Evolutionary conservation across 2,329 filamentous ascomycete genomes (phyloP).

Genomic region (Stagonosporopsis cucurbitacearum): DNA sequence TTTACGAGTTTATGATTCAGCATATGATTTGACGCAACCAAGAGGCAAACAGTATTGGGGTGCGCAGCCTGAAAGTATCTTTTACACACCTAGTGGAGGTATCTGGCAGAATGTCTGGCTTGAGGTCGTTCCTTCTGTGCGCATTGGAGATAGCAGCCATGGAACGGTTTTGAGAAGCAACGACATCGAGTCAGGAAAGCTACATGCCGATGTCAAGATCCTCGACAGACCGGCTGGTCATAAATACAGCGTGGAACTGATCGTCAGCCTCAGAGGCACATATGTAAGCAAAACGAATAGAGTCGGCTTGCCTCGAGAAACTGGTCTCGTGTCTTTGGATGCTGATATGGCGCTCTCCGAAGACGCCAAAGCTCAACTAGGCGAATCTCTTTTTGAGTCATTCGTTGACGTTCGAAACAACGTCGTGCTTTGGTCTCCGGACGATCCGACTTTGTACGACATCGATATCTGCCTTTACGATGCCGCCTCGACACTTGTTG

Average conservation of each 20-base stretch:
- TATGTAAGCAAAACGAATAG: slow-evolving; percentile 54
- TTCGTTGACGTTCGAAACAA: slow-evolving; percentile 52
- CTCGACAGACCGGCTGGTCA: slow-evolving; percentile 57
- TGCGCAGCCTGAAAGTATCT: slow-evolving; percentile 65
- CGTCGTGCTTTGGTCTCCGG: slow-evolving; percentile 68
- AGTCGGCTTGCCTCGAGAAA: slow-evolving; percentile 57
- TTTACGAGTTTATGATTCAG: slow-evolving; percentile 67
- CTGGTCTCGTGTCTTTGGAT: slow-evolving; percentile 56
- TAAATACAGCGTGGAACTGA: slow-evolving; percentile 60
- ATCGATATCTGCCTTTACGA: slow-evolving; percentile 61
- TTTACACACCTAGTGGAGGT: slow-evolving; percentile 64
- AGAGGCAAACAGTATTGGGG: slow-evolving; percentile 73
- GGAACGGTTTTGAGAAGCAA: slow-evolving; percentile 65
- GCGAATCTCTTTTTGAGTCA: slow-evolving; percentile 33
- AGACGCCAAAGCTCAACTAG: slow-evolving; percentile 51
- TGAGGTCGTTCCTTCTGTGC: slow-evolving; percentile 60
- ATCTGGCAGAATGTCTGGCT: slow-evolving; percentile 66
- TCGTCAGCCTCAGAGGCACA: slow-evolving; percentile 59
- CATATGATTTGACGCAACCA: slow-evolving; percentile 68
- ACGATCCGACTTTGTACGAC: slow-evolving; percentile 64
- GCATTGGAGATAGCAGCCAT: slow-evolving; percentile 62
- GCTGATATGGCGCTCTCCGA: slow-evolving; percentile 58
- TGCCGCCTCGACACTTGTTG: slow-evolving; percentile 51
- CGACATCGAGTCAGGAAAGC: slow-evolving; percentile 59
- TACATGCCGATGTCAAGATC: slow-evolving; percentile 61